Conservation (phyloP, 306 rosid species). For the Sophora flavescens region DNA sequence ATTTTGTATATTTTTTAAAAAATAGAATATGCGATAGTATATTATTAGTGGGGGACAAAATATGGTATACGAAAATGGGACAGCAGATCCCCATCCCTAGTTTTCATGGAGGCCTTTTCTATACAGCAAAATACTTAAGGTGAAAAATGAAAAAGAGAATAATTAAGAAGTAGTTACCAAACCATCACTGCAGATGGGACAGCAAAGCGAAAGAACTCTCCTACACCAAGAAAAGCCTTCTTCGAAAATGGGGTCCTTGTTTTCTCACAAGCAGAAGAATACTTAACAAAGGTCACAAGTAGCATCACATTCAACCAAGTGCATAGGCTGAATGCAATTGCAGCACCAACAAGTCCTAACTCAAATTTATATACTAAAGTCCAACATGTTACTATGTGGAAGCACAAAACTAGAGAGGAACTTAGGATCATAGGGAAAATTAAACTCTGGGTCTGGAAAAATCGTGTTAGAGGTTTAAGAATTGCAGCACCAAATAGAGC, state of each 20-base stretch:
- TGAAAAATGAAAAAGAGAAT: background rate
- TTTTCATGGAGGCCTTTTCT: background rate
- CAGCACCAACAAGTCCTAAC: slow-evolving; percentile 65
- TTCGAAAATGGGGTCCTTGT: slow-evolving; percentile 50
- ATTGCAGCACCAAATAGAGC: slow-evolving; percentile 59
- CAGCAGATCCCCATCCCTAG: too few species aligned
- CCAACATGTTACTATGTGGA: slow-evolving; percentile 65
- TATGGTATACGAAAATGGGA: too few species aligned
- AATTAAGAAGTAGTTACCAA: slow-evolving; percentile 54
- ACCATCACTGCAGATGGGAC: slow-evolving; percentile 72
- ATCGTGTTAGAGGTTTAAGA: slow-evolving; percentile 61
- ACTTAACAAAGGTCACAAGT: slow-evolving; percentile 48
- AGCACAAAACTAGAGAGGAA: slow-evolving; percentile 54
- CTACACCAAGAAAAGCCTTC: slow-evolving; percentile 44
- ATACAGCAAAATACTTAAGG: background rate
- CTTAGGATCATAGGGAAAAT: slow-evolving; percentile 55
- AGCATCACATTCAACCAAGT: slow-evolving; percentile 61
- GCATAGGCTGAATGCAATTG: slow-evolving; percentile 54
- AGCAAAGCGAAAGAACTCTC: slow-evolving; percentile 59
- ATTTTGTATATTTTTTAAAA: too few species aligned
- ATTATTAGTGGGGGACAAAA: too few species aligned
- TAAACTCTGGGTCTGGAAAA: slow-evolving; percentile 62
- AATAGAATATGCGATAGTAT: too few species aligned
- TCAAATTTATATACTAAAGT: slow-evolving; percentile 49
- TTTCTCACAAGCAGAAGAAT: slow-evolving; percentile 59